phyloP scores from a whole-genome alignment of 2,329 filamentous ascomycete species.

The Alternaria novae-zelandiae region DNA sequence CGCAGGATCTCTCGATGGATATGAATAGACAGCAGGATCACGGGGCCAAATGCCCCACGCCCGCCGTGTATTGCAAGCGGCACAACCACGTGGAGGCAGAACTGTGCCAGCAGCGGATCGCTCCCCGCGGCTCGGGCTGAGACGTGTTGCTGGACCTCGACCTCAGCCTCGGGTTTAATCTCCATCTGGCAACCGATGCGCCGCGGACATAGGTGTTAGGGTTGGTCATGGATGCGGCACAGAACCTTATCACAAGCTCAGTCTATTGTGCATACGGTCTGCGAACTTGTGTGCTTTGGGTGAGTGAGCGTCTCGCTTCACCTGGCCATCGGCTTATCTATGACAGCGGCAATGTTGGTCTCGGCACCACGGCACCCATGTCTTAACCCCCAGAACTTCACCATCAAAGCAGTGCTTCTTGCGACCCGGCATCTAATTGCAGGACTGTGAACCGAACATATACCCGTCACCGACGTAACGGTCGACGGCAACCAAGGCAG shows the following conservation, averaged over 20 bases:
- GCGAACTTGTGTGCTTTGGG: neutral
- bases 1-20: neutral
- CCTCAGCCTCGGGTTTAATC: neutral
- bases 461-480: neutral
- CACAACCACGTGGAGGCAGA: constrained; percentile 5
- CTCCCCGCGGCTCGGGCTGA: neutral
- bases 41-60: neutral
- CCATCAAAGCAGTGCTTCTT: neutral
- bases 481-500: neutral
- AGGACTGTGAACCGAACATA: neutral
- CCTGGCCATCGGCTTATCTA: neutral
- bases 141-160: constrained; percentile 1
- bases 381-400: neutral
- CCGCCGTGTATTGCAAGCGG: neutral
- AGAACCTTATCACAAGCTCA: neutral
- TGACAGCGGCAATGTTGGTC: constrained; percentile 1
- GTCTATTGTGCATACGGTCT: neutral
- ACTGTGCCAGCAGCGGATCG: neutral
- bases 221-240: neutral
- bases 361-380: neutral
- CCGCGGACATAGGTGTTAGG: neutral
- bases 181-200: neutral
- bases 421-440: neutral
- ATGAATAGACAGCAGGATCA: constrained; percentile 6
- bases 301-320: neutral